phyloP scores from a whole-genome alignment of 2,329 filamentous ascomycete species.

The Monosporascus sp. region DNA sequence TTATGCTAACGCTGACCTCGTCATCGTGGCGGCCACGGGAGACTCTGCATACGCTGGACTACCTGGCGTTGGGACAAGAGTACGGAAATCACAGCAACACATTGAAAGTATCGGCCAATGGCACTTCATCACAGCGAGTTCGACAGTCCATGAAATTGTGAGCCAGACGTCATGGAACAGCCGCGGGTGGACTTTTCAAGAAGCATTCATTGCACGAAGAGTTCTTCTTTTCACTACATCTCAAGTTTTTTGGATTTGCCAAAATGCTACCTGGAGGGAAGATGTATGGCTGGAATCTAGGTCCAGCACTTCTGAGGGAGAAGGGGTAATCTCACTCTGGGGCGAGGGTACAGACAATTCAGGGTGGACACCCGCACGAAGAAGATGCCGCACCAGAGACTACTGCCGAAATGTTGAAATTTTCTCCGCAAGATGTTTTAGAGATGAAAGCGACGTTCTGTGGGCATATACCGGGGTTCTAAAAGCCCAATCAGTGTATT shows the following conservation, averaged over 20 bases:
- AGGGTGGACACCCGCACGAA: background rate
- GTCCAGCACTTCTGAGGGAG: background rate
- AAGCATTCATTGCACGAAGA: background rate
- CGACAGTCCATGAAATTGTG: background rate
- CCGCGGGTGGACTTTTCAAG: background rate
- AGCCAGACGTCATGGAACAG: background rate
- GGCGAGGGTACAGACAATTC: background rate
- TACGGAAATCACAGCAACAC: background rate
- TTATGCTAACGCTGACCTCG: constrained; percentile 11
- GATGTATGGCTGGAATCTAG: background rate
- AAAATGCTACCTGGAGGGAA: background rate
- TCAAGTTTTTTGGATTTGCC: background rate
- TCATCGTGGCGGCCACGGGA: constrained; percentile 8
- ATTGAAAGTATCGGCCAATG: background rate
- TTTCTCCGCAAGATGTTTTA: background rate
- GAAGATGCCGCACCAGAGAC: background rate
- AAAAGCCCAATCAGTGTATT: background rate
- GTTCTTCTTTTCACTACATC: background rate
- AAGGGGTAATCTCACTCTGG: background rate
- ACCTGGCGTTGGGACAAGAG: background rate
- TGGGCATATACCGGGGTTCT: background rate
- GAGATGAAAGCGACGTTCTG: background rate
- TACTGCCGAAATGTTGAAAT: background rate
- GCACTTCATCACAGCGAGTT: background rate
- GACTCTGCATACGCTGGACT: background rate